A percentile compares a stretch with the other conserved stretches of the same genome.
phyloP scores from a whole-genome alignment of 176 grass and related monocot genomes.

The Raddia guianensis region DNA sequence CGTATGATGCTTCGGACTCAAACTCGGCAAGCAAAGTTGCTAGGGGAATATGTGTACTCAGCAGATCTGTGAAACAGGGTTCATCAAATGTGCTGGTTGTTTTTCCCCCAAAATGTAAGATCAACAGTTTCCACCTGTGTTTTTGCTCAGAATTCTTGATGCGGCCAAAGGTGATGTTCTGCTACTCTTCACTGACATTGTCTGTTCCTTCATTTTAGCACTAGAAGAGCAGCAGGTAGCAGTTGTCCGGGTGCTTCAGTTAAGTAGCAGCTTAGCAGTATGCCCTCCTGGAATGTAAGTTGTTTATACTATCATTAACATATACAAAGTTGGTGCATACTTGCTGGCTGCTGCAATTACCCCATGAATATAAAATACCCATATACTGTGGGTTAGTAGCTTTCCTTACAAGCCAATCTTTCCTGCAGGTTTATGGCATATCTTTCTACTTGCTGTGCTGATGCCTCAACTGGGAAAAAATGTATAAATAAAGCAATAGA shows the following conservation, averaged over 20 bases:
- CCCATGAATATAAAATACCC: conserved; percentile 2
- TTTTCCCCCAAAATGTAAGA: conserved; percentile 97
- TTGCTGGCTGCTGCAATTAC: conserved; percentile 30
- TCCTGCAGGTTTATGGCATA: conserved; percentile 74
- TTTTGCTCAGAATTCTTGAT: conserved; percentile 22
- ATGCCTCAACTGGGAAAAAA: conserved; percentile 59
- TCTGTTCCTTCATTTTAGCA: conserved; percentile 61
- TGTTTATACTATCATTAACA: conserved; percentile 31
- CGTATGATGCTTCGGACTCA: conserved; percentile 45
- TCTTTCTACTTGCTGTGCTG: conserved; percentile 75
- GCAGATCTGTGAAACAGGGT: conserved; percentile 57
- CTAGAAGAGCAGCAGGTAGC: conserved; percentile 65
- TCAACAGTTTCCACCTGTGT: conserved; percentile 13
- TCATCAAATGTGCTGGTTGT: conserved; percentile 79
- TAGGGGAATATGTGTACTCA: conserved; percentile 81
- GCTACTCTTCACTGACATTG: conserved; percentile 29
- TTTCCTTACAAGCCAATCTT: conserved; percentile 39
- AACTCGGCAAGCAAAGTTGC: conserved; percentile 52
- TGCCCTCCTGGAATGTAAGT: conserved; percentile 88
- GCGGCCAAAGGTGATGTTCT: conserved; percentile 24
- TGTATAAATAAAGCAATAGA: conserved; percentile 73
- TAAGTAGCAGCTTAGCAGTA: conserved; percentile 88
- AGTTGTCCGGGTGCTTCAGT: conserved; percentile 74
- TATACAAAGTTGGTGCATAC: conserved; percentile 23
- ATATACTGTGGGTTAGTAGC: conserved; percentile 12